phyloP scores from a whole-genome alignment of 2,329 filamentous ascomycete species.

The Fusarium protoensiforme region DNA sequence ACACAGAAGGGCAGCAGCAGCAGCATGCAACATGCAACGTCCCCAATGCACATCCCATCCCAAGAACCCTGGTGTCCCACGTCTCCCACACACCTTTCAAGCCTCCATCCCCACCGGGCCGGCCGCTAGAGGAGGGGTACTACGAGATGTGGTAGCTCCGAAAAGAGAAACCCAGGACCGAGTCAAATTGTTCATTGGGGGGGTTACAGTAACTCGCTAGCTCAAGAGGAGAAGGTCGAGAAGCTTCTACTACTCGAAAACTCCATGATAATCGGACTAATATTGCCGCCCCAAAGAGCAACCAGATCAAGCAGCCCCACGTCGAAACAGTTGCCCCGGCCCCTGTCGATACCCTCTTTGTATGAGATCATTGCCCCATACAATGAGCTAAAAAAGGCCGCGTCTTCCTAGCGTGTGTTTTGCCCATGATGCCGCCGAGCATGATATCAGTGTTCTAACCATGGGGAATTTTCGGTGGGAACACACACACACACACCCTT shows the following conservation, averaged over 20 bases:
- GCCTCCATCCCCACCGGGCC: constrained; percentile 7
- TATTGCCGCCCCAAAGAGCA: constrained; percentile 2
- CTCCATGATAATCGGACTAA: background rate
- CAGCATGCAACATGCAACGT: background rate
- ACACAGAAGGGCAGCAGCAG: background rate
- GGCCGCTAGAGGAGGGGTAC: constrained; percentile 12
- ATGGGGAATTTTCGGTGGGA: background rate
- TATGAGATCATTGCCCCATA: constrained; percentile 39
- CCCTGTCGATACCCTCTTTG: background rate
- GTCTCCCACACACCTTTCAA: background rate
- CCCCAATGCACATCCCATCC: background rate
- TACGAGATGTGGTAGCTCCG: constrained; percentile 23
- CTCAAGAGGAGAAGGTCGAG: constrained; percentile 8
- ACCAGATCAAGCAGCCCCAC: constrained; percentile 19
- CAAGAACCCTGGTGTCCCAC: constrained; percentile 31
- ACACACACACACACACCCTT: background rate
- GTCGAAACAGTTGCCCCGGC: background rate
- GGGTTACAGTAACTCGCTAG: constrained; percentile 4
- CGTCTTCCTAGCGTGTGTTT: constrained; percentile 7
- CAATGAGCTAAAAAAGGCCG: constrained; percentile 31
- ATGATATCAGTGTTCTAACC: constrained; percentile 30
- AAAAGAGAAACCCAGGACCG: background rate
- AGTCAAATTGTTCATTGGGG: background rate
- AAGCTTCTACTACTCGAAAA: constrained; percentile 24
- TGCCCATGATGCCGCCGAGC: constrained; percentile 5